Base-by-base conservation (phyloP, 768 basidiomycete genomes). In the Kwoniella sp. region DNA sequence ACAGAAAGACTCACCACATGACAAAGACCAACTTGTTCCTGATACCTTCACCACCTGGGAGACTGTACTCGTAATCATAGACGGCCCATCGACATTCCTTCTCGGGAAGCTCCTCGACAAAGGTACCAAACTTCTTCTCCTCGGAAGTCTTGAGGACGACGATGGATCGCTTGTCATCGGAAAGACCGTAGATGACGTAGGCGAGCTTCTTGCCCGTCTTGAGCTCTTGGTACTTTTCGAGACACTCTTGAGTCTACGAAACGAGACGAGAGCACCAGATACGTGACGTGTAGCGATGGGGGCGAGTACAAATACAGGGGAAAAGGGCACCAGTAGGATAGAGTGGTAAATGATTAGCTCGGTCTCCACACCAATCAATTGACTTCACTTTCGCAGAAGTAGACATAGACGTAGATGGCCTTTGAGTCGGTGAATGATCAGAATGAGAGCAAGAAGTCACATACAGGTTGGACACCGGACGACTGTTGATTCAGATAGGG, bases 1-100 rank as follows among this genome's bases (percentile, higher is more conserved):
- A n/a, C n/a, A n/a, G n/a, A n/a, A n/a, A n/a, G n/a, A 86, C 89
- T 80, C 76, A 96, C 95, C 95, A 99, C 52, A 86, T 85, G 77
- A 86, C 74, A 79, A 97, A 94, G 69, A 83, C 80, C 61, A 97
- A 83, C 84, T 96, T 98, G 83, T 87, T 92, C 81, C 93, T 85
- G 82, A 85, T 87, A 37, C 90, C 90, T 56, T 83, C 85, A 33
- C 83, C 88, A 22, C 66, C 68, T 21, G 67, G 56, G 9, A 83
- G 87, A 77, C 84, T 86, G 82, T 84, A 97, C 70, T 90, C 88
- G 67, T 94, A 88, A 80, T 98, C 93, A 74, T 92, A 95, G 24
- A 97, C 85, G n/a, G 89, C 94, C 86, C 87, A 99, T 81, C 90
- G 83, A 76, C 89, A 90, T 65, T 88, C 85, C 27, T 72, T 72